Evolutionary conservation across 176 grass and related monocot species (phyloP), one percentile per base, ranked within the genome.

Genomic region (Zoysia pacifica): DNA sequence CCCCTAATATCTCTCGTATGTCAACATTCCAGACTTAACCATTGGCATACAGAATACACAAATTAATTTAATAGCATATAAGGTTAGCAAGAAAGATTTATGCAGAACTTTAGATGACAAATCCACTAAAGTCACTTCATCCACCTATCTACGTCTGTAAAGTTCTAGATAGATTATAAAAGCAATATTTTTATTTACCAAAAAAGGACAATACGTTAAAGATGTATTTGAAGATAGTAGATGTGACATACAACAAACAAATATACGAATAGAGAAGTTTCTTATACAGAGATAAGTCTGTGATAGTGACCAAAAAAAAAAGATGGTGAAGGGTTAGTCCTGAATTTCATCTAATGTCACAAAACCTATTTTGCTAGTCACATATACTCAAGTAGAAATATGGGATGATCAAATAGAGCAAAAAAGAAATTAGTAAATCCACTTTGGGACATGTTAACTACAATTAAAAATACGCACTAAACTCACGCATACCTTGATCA

Each of bases 401-500:
- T 55, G 14, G 40, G 28, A 75, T 71, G 36, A 69, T 49, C 42
- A 76, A 28, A 76, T 28, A 41, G 13, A 75, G 54, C 48, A 18
- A 76, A 84, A 55, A 9, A 72, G 76, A 52, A 75, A 7, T 15
- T 65, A 70, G n/a, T 28, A 64, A 8, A 44, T 70, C 20, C 1
- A 5, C 4, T 16, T 82, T 43, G 50, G 70, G 15, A 82, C 72
- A 48, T 11, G 46, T 45, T 44, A 0, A 52, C 35, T 53, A 4
- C 12, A 62, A 42, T 66, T 70, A 48, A 5, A 77, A 42, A 11
- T 51, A 78, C 14, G 7, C 18, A 28, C 16, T 58, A 79, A 64
- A 59, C 45, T 38, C 35, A 82, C 41, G 11, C 69, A 40, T 97
- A 97, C 95, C 95, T 93, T 94, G 67, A 89, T 78, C 68, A 97